These are phyloP conservation scores for Penicillium crystallinum DNA, from an alignment of 495 filamentous ascomycete genomes.

Conservation along the genomic window DNA sequence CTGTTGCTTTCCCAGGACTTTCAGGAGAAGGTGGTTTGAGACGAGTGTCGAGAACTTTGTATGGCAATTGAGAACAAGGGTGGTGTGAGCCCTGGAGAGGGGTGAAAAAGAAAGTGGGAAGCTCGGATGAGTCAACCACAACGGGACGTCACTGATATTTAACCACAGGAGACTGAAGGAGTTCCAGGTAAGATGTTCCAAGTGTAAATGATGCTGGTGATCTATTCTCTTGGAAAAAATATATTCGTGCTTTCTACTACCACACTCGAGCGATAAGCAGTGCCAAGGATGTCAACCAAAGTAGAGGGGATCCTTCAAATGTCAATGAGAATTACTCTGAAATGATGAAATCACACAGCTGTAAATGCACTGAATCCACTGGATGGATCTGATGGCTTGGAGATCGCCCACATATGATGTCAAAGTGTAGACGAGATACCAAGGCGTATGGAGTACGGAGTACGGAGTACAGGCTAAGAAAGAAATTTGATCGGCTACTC, in stretches of 20 bases:
- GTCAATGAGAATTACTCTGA: neutral
- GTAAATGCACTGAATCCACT: neutral
- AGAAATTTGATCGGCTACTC: too few relatives aligned
- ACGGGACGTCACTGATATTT: neutral
- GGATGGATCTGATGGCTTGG: constrained; percentile 1
- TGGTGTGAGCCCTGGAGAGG: neutral
- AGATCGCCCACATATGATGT: constrained; percentile 5
- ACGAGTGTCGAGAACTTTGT: neutral
- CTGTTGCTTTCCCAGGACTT: neutral
- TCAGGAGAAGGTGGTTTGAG: neutral
- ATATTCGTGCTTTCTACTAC: too few relatives aligned
- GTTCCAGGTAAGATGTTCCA: too few relatives aligned
- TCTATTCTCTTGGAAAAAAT: neutral
- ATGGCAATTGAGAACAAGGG: too few relatives aligned
- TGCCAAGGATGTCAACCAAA: neutral
- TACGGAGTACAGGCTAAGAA: too few relatives aligned
- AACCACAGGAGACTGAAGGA: neutral
- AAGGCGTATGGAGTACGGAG: too few relatives aligned
- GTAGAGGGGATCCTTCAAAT: neutral
- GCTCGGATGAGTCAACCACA: constrained; percentile 25
- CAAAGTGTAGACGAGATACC: neutral
- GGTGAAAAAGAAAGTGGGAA: neutral
- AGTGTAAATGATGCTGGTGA: too few relatives aligned
- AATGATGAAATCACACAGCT: constrained; percentile 1
- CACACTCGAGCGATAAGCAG: neutral